A percentile compares a stretch with the other conserved stretches of the same genome.
Conservation (phyloP, 192 early-diverging fungal species). For the Backusella tarrabulga region DNA sequence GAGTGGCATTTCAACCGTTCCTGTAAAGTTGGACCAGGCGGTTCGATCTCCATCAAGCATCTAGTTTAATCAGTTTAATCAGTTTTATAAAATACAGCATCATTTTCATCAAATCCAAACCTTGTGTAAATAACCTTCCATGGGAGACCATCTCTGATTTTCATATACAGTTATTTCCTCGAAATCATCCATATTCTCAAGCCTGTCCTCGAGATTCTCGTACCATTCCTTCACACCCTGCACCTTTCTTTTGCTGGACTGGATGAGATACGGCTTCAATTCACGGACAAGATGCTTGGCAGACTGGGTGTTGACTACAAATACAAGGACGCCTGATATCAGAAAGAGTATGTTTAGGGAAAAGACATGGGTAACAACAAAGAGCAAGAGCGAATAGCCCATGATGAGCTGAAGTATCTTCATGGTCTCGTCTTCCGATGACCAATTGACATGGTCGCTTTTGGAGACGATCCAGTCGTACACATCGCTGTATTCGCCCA, state of each 20-base stretch:
- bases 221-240: slow-evolving; percentile 7
- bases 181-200: neutral
- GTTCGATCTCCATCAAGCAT: slow-evolving; percentile 22
- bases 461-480: slow-evolving; percentile 43
- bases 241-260: neutral
- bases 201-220: neutral
- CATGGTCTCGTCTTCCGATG: slow-evolving; percentile 41
- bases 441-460: slow-evolving; percentile 48
- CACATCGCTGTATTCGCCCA: slow-evolving; percentile 56
- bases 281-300: slow-evolving; percentile 28
- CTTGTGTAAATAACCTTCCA: neutral
- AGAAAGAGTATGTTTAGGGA: slow-evolving; percentile 49
- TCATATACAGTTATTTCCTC: slow-evolving; percentile 32
- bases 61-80: neutral
- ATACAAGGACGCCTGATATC: slow-evolving; percentile 51
- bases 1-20: slow-evolving; percentile 9
- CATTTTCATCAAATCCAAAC: neutral
- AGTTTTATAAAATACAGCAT: neutral
- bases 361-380: slow-evolving; percentile 39
- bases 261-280: neutral
- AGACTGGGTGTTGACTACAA: slow-evolving; percentile 61
- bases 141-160: slow-evolving; percentile 12
- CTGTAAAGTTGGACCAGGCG: slow-evolving; percentile 36
- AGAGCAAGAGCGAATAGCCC: slow-evolving; percentile 34
- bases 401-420: slow-evolving; percentile 42